Base-by-base conservation (phyloP, 2,329 filamentous ascomycete genomes). In the Fusarium dimerum region DNA sequence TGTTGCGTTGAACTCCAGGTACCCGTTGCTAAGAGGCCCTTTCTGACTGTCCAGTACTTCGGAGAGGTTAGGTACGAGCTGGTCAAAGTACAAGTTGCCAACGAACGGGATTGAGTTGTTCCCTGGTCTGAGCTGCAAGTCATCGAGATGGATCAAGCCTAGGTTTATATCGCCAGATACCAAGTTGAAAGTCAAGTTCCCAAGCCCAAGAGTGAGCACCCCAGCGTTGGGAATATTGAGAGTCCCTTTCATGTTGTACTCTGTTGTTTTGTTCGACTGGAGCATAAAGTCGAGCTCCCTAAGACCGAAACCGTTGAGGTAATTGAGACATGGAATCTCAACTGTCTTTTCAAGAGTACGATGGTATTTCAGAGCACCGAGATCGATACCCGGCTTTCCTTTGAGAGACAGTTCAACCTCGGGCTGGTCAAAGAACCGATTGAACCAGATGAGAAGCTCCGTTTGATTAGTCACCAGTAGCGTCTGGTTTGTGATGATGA, bases 201-300 rank as follows among this genome's bases (percentile, higher is more conserved):
- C 77, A 4, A 78, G 66, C 1, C 71, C 73, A 6, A 80, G 72
- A 1, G 70, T 70, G 2, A 80, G 65, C 1, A 71, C 62, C 3
- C 76, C 76, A 34, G 67, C 64, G 56, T 80, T 80, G 2, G 78
- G 78, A 15, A 81, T 59, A 41, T 68, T 74, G 9, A 78, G 64
- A 2, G 66, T 64, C 2, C 76, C 77, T 26, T 66, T 68, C 48
- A 80, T 61, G 55, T 79, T 79, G 45, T 67, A 68, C 11, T 74
- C 74, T 26, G 20, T 15, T 0, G 76, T 68, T 0, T 64, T 61
- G 20, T 68, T 66, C 6, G 73, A 60, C 1, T 74, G 71, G 3
- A 76, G 55, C 12, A 75, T 50, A 6, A 80, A 65, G 2, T 69
- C 69, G 6, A 80, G 57, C 40, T 73, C 70, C 2, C 62, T 52